Percentiles rank a stretch among this genome's conserved stretches.
Conservation (phyloP, 164 flowering plant genomes). For the Aristolochia fimbriata region DNA sequence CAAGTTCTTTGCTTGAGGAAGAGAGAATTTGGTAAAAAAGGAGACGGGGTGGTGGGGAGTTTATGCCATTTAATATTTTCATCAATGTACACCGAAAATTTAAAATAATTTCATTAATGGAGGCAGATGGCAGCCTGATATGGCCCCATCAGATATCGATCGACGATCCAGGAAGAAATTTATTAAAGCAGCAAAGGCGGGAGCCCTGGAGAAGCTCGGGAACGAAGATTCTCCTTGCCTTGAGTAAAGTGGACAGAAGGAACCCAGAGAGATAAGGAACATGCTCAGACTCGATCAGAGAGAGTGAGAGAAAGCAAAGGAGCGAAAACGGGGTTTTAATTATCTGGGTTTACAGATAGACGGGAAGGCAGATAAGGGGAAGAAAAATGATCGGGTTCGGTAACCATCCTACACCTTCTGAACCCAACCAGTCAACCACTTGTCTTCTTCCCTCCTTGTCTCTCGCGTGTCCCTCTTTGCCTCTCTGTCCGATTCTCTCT, state of each 20-base stretch:
- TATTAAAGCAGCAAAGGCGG: not conserved
- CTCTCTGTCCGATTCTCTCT: too few species aligned
- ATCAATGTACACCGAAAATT: not conserved
- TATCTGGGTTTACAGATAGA: too few species aligned
- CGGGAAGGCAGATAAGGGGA: too few species aligned
- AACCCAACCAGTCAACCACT: too few species aligned
- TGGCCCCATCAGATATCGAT: conserved; percentile 9
- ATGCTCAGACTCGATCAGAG: too few species aligned
- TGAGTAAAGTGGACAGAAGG: conserved; percentile 1
- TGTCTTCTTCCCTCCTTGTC: too few species aligned
- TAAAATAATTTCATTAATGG: conserved; percentile 6
- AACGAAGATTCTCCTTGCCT: conserved; percentile 12
- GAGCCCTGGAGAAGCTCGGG: not conserved
- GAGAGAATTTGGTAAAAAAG: conserved; percentile 21
- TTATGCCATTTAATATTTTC: not conserved
- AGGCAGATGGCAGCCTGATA: not conserved
- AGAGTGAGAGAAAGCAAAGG: not conserved
- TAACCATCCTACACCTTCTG: too few species aligned
- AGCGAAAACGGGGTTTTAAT: not conserved
- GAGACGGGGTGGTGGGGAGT: conserved; percentile 1
- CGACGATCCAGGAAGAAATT: not conserved
- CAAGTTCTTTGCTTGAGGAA: conserved; percentile 40
- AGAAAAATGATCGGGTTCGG: too few species aligned
- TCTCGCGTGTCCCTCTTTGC: too few species aligned
- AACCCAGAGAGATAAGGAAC: not conserved